Base-by-base conservation (phyloP, 805 yeast genomes). In the Kuraishia hungarica region DNA sequence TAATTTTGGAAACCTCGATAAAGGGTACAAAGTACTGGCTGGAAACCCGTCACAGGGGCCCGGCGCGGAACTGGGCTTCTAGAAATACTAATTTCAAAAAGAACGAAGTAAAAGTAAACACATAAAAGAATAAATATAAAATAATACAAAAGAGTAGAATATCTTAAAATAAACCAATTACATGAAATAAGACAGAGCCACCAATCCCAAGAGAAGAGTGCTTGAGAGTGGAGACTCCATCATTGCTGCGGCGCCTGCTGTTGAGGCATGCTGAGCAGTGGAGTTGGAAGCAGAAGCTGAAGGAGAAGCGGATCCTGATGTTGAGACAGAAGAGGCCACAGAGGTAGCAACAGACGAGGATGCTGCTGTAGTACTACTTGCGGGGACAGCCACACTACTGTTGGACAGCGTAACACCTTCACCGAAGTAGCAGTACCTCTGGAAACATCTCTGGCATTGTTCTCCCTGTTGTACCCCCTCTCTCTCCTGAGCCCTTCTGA, bases 401-500 rank as follows among this genome's bases (percentile, higher is more conserved):
- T 26, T 35, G 43, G 43, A 8, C 43, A 35, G 11, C 4, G n/a
- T 3, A 35, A 35, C 43, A 6, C 43, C 29, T 39, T 28, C 7
- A 26, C 23, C 61, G 58, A 73, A 54, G 53, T 61, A 89, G 70
- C 97, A 89, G 68, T 89, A 88, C 23, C 72, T 74, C 11, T 71
- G 65, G 67, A 89, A 88, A 67, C 96, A 89, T 53, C 71, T 56
- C 56, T 77, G 66, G 72, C 97, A 89, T 63, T 86, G 87, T 0
- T 74, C 80, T 2, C 79, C 67, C 58, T 82, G 85, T 11, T 78
- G 73, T 28, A 73, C 69, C 26, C 80, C 80, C 35, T 74, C 67
- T 62, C 89, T 76, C 70, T 89, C 93, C 64, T 84, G 84, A 35
- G 85, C 79, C 67, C 96, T 81, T 70, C 87, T 82, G 54, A 89